These are phyloP conservation scores for Coemansia nantahalensis DNA, from an alignment of 192 early-diverging fungal species.

Conservation along the genomic window DNA sequence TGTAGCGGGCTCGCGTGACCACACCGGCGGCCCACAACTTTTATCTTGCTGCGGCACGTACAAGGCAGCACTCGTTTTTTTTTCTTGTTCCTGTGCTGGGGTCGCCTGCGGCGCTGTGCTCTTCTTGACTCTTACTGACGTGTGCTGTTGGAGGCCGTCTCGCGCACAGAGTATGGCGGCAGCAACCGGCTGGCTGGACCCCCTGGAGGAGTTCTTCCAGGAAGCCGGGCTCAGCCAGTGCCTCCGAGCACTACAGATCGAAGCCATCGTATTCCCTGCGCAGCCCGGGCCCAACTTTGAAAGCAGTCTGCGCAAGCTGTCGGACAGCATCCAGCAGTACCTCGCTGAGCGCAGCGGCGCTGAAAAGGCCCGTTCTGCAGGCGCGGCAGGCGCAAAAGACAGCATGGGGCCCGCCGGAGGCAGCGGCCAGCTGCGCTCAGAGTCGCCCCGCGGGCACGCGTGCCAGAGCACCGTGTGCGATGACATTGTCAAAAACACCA, in stretches of 20 bases:
- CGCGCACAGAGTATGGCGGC: background rate
- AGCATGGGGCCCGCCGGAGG: background rate
- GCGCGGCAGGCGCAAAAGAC: background rate
- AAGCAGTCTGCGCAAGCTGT: slow-evolving; percentile 12
- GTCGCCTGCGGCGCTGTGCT: too few relatives aligned
- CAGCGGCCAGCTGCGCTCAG: background rate
- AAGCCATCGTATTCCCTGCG: slow-evolving; percentile 26
- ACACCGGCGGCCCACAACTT: too few relatives aligned
- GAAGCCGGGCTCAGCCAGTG: slow-evolving; percentile 28
- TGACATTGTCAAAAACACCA: slow-evolving; percentile 37
- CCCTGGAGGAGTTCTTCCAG: slow-evolving; percentile 33
- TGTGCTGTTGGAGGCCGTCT: too few relatives aligned
- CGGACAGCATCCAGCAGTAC: slow-evolving; percentile 13
- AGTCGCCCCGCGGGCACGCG: background rate
- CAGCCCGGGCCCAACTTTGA: slow-evolving; percentile 7
- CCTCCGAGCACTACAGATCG: slow-evolving; percentile 34
- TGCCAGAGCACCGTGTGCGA: background rate
- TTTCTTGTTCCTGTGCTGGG: too few relatives aligned
- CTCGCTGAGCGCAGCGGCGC: background rate
- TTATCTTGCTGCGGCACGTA: too few relatives aligned
- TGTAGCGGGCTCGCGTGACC: too few relatives aligned
- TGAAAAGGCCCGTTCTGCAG: too few relatives aligned
- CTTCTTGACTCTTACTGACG: too few relatives aligned
- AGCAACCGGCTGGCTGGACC: slow-evolving; percentile 13
- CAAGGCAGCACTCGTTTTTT: too few relatives aligned